Base-by-base conservation (phyloP, 257 asterid genomes). In the Nemophila menziesii region DNA sequence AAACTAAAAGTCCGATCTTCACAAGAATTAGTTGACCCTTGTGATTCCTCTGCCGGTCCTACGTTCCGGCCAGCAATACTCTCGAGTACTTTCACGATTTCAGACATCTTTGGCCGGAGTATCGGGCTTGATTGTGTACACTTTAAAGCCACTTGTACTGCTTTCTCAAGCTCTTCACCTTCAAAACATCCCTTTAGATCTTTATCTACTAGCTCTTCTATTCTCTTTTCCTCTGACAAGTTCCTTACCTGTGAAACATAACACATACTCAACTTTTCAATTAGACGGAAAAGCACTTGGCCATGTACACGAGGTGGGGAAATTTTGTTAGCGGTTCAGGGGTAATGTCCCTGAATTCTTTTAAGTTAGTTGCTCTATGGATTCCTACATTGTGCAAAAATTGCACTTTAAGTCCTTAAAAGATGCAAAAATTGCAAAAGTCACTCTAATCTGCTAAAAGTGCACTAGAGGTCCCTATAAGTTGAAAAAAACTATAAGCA, bases 51-150 rank as follows among this genome's bases (percentile, higher is more conserved):
- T 5, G 46, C 41, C 65, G 57, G 67, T 33, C 58, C 78, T 20
- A 48, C 38, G n/a, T n/a, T n/a, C 16, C 66, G 73, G 36, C 78
- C 87, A 5, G 69, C 64, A 18, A 73, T 55, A 11, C 71, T 69
- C 64, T 78, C 93, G 59, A 86, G 58, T 47, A 71, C 49, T 55
- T 61, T 77, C 73, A 71, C 53, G 5, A 75, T 85, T 51, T 77
- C 70, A 0, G 82, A 82, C 97, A 86, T 86, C 46, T 67, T 82
- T 11, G 92, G 94, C 46, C 97, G 64, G 9, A 55, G 60, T 18
- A 64, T 84, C 11, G 94, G 93, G 51, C 48, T 76, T 4, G 94
- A 73, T 33, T 74, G 82, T 4, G 93, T 74, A 24, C 93, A 86
- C 43, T 63, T 58, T 54, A 86, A 50, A 13, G 93, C 78, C 44